These are phyloP conservation scores for Fraxinus greggii DNA, from an alignment of 305 asterid genomes.

Conservation along the genomic window DNA sequence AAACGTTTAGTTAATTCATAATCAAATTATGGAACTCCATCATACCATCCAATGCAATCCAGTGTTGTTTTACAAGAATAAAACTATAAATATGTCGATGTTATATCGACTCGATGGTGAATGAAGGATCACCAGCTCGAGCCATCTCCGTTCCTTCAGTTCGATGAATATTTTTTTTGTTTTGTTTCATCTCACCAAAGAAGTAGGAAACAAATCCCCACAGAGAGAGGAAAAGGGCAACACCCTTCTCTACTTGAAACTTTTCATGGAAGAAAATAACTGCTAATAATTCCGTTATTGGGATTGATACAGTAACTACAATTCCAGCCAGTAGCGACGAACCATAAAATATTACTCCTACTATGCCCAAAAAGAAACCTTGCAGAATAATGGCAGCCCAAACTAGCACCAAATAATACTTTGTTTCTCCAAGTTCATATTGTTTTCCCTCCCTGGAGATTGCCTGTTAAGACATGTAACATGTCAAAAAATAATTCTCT, in stretches of 20 bases:
- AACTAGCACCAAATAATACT: slow-evolving; percentile 1
- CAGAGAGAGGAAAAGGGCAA: background rate
- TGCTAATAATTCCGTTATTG: background rate
- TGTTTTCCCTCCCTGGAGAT: background rate
- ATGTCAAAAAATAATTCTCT: background rate
- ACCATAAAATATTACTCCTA: slow-evolving; percentile 2
- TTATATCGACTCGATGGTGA: background rate
- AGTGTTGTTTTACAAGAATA: background rate
- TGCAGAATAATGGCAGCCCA: background rate
- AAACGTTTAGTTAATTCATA: background rate
- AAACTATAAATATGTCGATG: too few relatives aligned
- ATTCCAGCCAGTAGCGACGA: background rate
- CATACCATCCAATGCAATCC: background rate
- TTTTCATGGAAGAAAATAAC: slow-evolving; percentile 3
- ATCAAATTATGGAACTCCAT: background rate
- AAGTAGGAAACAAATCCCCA: background rate
- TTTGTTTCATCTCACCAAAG: slow-evolving; percentile 4
- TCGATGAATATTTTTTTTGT: background rate
- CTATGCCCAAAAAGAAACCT: background rate
- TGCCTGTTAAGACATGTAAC: background rate
- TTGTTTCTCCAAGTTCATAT: slow-evolving; percentile 15
- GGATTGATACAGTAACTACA: background rate
- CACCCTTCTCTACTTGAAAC: slow-evolving; percentile 1
- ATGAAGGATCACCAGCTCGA: background rate
- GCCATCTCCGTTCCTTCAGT: background rate